Percentiles rank a stretch among this genome's conserved stretches.
Evolutionary conservation across 139 green algal species (phyloP).

Genomic region (Tetradesmus obliquus): DNA sequence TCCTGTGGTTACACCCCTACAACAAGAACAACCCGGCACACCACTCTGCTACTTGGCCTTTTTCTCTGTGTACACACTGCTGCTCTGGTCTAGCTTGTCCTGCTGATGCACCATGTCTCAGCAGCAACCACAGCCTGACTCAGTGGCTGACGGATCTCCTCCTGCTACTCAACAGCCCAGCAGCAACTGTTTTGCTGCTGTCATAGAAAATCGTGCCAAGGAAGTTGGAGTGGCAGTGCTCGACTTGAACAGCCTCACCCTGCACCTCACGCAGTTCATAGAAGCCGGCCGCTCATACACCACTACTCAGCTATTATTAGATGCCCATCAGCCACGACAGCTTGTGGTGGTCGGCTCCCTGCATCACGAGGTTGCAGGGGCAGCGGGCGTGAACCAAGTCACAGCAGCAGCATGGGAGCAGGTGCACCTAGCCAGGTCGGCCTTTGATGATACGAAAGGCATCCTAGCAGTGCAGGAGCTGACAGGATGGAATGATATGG

Average conservation of each 20-base stretch:
- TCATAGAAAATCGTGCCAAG: constrained; percentile 79
- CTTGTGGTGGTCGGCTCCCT: constrained; percentile 55
- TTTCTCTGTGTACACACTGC: too few species aligned
- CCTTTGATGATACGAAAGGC: constrained; percentile 46
- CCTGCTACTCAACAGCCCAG: not conserved
- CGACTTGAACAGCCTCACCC: constrained; percentile 45
- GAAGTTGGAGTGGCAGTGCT: constrained; percentile 77
- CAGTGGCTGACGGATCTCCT: not conserved
- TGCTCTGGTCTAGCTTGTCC: not conserved
- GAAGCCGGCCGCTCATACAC: constrained; percentile 51
- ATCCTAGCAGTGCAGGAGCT: constrained; percentile 36
- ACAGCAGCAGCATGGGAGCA: constrained; percentile 28
- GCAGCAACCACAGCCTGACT: not conserved
- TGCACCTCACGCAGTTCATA: constrained; percentile 51
- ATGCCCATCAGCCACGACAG: constrained; percentile 42
- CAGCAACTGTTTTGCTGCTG: constrained; percentile 48
- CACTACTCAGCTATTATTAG: constrained; percentile 59
- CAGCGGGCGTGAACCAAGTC: constrained; percentile 53
- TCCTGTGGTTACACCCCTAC: too few species aligned
- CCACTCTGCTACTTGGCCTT: too few species aligned
- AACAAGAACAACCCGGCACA: too few species aligned
- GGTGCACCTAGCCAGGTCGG: not conserved
- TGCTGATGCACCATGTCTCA: not conserved
- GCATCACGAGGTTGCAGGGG: constrained; percentile 33
- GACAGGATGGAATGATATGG: not conserved